phyloP scores from a whole-genome alignment of 2,329 filamentous ascomycete species.

The Penicillium sp. region DNA sequence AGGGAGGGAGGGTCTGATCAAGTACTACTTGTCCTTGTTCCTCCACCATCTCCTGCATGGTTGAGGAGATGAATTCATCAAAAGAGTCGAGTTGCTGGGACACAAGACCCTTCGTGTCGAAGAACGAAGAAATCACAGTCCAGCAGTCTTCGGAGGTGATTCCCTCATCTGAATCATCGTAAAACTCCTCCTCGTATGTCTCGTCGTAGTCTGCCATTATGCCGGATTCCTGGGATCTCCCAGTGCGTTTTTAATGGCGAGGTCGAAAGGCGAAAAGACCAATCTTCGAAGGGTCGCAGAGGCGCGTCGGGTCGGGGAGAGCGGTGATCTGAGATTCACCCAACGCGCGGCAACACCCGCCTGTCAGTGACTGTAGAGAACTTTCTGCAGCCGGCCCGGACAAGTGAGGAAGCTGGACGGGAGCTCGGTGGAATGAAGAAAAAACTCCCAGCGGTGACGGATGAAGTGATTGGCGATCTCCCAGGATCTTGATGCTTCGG shows the following conservation, averaged over 20 bases:
- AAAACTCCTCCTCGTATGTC: conserved; percentile 69
- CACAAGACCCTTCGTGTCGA: conserved; percentile 91
- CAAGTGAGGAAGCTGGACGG: conserved; percentile 19
- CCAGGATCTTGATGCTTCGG: conserved; percentile 30
- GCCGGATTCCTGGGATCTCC: conserved; percentile 5
- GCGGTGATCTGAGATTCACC: conserved; percentile 20
- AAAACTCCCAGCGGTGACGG: conserved; percentile 26
- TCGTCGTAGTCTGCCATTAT: conserved; percentile 60
- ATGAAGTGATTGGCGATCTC: conserved; percentile 25
- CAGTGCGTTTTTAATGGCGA: conserved; percentile 10
- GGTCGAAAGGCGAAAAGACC: neutral
- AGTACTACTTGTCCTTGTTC: conserved; percentile 91
- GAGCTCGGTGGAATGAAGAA: conserved; percentile 28
- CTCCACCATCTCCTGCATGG: conserved; percentile 90
- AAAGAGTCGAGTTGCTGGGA: conserved; percentile 98
- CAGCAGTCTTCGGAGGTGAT: conserved; percentile 98
- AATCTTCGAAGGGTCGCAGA: conserved; percentile 17
- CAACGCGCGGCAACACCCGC: conserved; percentile 23
- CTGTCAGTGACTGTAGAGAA: conserved; percentile 19
- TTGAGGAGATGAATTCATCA: conserved; percentile 92
- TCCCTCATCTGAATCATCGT: conserved; percentile 66
- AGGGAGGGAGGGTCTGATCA: conserved; percentile 83
- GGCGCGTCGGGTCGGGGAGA: conserved; percentile 23
- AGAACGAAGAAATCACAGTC: conserved; percentile 96
- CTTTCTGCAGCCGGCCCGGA: conserved; percentile 12